Conservation (phyloP, 2,329 filamentous ascomycete genomes). For the Drechslerella dactyloides region DNA sequence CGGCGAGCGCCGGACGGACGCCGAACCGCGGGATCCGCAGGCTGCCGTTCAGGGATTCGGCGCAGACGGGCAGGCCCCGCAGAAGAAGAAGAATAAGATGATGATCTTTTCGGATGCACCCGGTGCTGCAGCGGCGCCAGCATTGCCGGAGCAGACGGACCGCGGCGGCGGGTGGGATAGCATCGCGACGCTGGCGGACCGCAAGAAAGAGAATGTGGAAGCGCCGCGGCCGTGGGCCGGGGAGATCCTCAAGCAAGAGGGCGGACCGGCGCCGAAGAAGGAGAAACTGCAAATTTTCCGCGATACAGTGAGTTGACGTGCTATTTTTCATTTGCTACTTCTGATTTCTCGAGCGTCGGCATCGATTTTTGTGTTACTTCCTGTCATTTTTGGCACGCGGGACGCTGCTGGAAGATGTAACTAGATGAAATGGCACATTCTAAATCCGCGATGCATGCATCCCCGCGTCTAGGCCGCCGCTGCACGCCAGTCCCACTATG, state of each 20-base stretch:
- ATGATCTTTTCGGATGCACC: conserved; percentile 86
- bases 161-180: conserved; percentile 83
- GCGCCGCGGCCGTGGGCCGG: conserved; percentile 90
- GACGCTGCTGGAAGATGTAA: conserved; percentile 51
- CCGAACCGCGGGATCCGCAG: conserved; percentile 69
- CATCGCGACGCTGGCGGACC: conserved; percentile 82
- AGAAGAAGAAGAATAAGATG: conserved; percentile 77
- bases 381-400: conserved; percentile 49
- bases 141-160: conserved; percentile 63
- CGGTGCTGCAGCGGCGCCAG: conserved; percentile 59
- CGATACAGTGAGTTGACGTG: conserved; percentile 79
- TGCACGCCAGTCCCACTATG: conserved; percentile 57
- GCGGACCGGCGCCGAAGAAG: conserved; percentile 77
- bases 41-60: conserved; percentile 60
- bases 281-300: conserved; percentile 78
- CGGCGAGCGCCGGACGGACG: conserved; percentile 59
- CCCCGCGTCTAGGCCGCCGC: conserved; percentile 55
- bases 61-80: conserved; percentile 60
- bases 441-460: conserved; percentile 56
- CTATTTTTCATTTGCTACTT: conserved; percentile 37
- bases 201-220: conserved; percentile 90
- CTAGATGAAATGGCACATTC: conserved; percentile 56
- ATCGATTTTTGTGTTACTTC: neutral
- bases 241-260: conserved; percentile 74
- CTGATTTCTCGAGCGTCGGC: conserved; percentile 7